Percentiles rank a stretch among this genome's conserved stretches.
Evolutionary conservation across 2,329 filamentous ascomycete species (phyloP).

Genomic region (Fusarium sp.): DNA sequence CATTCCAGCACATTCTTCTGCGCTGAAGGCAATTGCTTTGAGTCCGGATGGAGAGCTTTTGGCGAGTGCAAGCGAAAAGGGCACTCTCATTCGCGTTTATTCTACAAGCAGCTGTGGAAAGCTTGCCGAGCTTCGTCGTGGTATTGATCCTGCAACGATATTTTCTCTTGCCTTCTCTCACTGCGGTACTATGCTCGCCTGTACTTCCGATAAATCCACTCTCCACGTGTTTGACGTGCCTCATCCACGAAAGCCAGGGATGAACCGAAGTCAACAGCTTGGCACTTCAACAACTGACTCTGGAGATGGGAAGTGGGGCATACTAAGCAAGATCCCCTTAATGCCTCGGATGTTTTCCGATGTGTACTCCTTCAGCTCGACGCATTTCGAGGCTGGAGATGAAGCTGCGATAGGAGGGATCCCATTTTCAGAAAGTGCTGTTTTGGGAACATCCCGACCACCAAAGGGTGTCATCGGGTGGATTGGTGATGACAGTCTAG

Average conservation of each 20-base stretch:
- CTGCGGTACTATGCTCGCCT: slow-evolving; percentile 81
- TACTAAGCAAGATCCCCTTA: slow-evolving; percentile 83
- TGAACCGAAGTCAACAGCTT: slow-evolving; percentile 48
- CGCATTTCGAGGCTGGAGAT: slow-evolving; percentile 84
- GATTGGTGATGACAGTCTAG: slow-evolving; percentile 76
- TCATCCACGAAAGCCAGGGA: slow-evolving; percentile 58
- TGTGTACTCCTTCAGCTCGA: slow-evolving; percentile 84
- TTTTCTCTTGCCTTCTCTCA: slow-evolving; percentile 91
- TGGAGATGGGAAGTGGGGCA: slow-evolving; percentile 80
- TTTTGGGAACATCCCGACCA: slow-evolving; percentile 66
- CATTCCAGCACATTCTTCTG: slow-evolving; percentile 86
- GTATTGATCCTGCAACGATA: slow-evolving; percentile 87
- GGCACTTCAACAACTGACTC: slow-evolving; percentile 51
- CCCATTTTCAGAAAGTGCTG: slow-evolving; percentile 56
- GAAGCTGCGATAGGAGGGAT: slow-evolving; percentile 66
- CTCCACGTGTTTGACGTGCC: slow-evolving; percentile 93
- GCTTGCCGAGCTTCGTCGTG: slow-evolving; percentile 85
- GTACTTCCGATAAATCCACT: slow-evolving; percentile 96
- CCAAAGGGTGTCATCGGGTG: slow-evolving; percentile 89
- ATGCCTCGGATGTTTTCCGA: slow-evolving; percentile 91
- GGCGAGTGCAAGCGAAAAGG: slow-evolving; percentile 90
- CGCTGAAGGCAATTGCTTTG: slow-evolving; percentile 81
- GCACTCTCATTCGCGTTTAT: slow-evolving; percentile 89
- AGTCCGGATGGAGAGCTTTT: slow-evolving; percentile 83
- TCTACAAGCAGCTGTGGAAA: slow-evolving; percentile 82